Evolutionary conservation across 805 yeast species (phyloP), one percentile per base, ranked within the genome.

Genomic region (Suhomyces sp.): DNA sequence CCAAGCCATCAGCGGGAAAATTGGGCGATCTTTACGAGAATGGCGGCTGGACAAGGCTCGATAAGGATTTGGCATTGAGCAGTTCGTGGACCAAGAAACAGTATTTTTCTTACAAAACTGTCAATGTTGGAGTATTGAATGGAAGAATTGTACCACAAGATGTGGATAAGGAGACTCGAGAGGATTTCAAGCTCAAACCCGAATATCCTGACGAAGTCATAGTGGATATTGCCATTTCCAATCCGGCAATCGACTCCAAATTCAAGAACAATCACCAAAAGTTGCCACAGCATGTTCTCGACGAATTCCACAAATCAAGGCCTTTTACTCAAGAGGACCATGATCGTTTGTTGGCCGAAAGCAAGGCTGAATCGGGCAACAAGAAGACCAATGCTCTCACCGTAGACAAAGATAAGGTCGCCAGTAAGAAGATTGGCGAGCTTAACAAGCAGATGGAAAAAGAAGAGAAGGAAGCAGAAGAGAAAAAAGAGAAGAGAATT

Each of bases 1-100:
- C 75, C 13, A 19, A 44, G 6, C 46, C 53, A 6, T 22, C 43
- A 2, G 61, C 61, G 6, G 73, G 73, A 12, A 57, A 55, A 7
- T 48, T 55, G 35, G 69, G 70, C 63, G 68, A 71, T 13, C 24
- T 58, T 12, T 50, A 52, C 13, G 48, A 40, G 2, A 44, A 48
- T 22, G 66, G 66, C 6, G 68, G 68, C 10, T 81, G 84, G 83
- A 49, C 55, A 35, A 65, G 68, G 47, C 54, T 79, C 22, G 72
- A 73, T 20, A 81, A 81, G 56, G 85, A 82, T 59, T 66, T 83
- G 37, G 59, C 61, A 15, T 67, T 82, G 50, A 76, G 76, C 4
- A 57, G 62, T 20, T 68, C 77, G 4, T 80, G 83, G 83, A 56
- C 71, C 33, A 60, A 63, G 46, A 66, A 67, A 46, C 72, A 74